Conservation (phyloP, 257 asterid genomes). For the Scutellaria barbata region DNA sequence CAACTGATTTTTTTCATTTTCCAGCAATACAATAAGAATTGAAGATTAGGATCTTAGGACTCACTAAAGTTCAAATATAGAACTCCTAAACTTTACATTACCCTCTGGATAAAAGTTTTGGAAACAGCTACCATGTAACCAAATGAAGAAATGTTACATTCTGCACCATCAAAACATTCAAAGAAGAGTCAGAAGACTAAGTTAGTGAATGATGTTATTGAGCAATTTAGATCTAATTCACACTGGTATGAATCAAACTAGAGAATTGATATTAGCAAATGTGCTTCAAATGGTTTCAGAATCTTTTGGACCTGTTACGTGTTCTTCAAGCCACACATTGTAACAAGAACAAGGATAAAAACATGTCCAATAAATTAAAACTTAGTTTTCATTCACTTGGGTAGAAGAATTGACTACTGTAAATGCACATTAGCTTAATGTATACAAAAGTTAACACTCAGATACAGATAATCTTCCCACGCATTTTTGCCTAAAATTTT, state of each 20-base stretch:
- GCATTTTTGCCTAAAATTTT: conserved; percentile 13
- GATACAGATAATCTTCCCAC: background rate
- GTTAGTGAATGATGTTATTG: background rate
- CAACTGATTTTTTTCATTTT: no score
- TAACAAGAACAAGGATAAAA: background rate
- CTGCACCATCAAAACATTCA: background rate
- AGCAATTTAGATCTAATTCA: conserved; percentile 22
- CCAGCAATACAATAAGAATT: no score
- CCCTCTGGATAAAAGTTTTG: background rate
- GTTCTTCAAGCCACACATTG: conserved; percentile 11
- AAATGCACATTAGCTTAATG: conserved; percentile 17
- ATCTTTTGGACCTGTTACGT: conserved; percentile 13
- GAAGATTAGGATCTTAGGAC: no score
- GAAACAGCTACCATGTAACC: background rate
- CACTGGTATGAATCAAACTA: background rate
- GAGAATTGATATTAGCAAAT: background rate
- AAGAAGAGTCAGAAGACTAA: background rate
- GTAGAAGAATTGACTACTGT: conserved; percentile 13
- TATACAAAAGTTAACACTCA: conserved; percentile 23
- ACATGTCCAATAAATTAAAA: conserved; percentile 4
- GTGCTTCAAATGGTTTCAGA: conserved; percentile 11
- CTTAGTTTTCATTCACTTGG: conserved; percentile 19
- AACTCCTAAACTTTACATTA: no score
- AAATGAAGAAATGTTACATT: background rate
- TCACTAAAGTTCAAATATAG: no score